phyloP scores from a whole-genome alignment of 805 yeast genomes.

The Yarrowia sp. region DNA sequence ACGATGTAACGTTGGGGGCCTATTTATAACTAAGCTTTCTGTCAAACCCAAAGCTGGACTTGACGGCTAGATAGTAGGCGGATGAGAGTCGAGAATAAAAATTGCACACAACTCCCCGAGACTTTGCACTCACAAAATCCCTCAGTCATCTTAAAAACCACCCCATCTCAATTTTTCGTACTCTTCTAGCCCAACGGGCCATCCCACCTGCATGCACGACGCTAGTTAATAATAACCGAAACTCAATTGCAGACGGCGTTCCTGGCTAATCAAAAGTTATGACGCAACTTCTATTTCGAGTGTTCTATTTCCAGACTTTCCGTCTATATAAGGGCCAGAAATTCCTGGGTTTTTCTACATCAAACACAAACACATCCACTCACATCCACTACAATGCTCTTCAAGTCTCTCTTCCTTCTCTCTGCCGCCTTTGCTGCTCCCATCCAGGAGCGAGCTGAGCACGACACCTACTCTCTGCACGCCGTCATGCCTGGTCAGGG shows the following conservation, averaged over 20 bases:
- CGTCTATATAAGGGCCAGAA: background rate
- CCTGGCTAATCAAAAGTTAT: background rate
- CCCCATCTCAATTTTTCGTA: too few species aligned
- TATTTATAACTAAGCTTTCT: background rate
- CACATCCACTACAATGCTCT: background rate
- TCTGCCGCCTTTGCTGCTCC: background rate
- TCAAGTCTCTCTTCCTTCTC: background rate
- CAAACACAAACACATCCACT: background rate
- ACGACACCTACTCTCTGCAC: background rate
- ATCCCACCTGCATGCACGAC: background rate
- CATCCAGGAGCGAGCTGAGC: background rate
- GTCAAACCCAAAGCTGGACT: too few species aligned
- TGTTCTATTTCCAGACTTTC: too few species aligned
- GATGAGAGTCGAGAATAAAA: too few species aligned
- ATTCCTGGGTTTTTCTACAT: background rate
- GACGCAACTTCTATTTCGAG: too few species aligned
- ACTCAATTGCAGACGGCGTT: background rate
- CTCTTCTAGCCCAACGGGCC: too few species aligned
- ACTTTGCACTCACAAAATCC: too few species aligned
- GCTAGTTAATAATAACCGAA: background rate
- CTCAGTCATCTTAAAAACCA: too few species aligned
- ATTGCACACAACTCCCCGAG: too few species aligned
- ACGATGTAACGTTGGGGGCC: too few species aligned
- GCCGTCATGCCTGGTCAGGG: background rate
- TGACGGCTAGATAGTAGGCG: too few species aligned